Evolutionary conservation across 2,329 filamentous ascomycete species (phyloP), one percentile per base, ranked within the genome.

Genomic region (Alternaria rosae): DNA sequence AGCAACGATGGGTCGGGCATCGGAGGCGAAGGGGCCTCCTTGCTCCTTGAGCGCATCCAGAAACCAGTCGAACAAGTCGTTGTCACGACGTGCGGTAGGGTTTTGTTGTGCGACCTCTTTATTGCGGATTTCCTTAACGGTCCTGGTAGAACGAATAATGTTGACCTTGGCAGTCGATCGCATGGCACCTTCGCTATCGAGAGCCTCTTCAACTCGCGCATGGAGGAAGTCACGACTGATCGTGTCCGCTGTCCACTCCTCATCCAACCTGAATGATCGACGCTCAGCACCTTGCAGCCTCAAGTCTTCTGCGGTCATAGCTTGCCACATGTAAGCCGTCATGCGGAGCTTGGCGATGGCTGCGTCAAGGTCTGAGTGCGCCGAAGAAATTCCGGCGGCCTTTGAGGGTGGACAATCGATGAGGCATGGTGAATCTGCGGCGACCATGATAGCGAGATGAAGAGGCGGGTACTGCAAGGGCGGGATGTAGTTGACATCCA

Each of bases 251-350:
- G 59, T 62, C 72, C 70, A 76, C 51, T 76, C 73, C 44, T 77
- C 75, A n/a, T 78, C 76, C 8, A 78, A 53, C 9, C 76, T 61
- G 53, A 78, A 76, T 1, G 70, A 64, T 11, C 74, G 69, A 41
- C 74, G 53, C 20, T 70, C 74, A 17, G 73, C 64, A 4, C 70
- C 70, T 52, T 73, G 71, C 17, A 56, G 23, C 1, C 70, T 68
- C 65, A 76, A 56, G 41, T 76, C 73, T 59, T 77, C 74, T 2
- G 74, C 76, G n/a, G 73, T 76, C 65, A 75, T 66, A 13, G 75
- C 74, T 57, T 78, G 74, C 75, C 75, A 77, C 74, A 77, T 77
- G 61, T 75, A 76, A 3, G 76, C 74, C 7, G 74, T 70, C 68
- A 74, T 76, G n/a, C 75, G 70, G 12, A 77, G 65, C 66, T 78